Conservation (phyloP, 169 alveolate species). For the Plasmodium fragile region DNA sequence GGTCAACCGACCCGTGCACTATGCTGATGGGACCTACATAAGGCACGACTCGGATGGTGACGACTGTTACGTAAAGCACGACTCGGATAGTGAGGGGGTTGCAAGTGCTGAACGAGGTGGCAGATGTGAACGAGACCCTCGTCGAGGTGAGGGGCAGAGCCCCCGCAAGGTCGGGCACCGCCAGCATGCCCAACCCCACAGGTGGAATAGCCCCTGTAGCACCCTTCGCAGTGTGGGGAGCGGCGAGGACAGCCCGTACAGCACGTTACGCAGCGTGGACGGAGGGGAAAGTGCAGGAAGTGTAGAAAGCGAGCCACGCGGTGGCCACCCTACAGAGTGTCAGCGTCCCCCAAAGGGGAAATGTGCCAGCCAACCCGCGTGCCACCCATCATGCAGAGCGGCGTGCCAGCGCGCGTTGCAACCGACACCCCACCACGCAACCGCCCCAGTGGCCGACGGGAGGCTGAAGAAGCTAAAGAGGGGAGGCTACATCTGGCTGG, state of each 20-base stretch:
- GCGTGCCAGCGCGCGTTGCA: not conserved
- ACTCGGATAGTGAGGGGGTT: not conserved
- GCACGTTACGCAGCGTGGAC: not conserved
- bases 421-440: not conserved
- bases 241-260: not conserved
- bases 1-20: conserved; percentile 30
- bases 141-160: not conserved
- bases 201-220: not conserved
- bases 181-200: not conserved
- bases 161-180: not conserved
- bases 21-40: conserved; percentile 59
- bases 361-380: not conserved
- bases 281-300: not conserved
- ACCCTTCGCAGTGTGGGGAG: not conserved
- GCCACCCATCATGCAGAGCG: not conserved
- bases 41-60: conserved; percentile 27
- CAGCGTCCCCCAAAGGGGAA: not conserved
- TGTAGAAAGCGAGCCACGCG: not conserved
- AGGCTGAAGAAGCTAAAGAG: conserved; percentile 27
- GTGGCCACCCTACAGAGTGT: not conserved
- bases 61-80: too few relatives aligned
- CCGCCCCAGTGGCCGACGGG: not conserved
- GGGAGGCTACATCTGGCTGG: conserved; percentile 60
- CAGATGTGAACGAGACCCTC: not conserved
- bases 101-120: not conserved